A percentile compares a stretch with the other conserved stretches of the same genome.
phyloP scores from a whole-genome alignment of 1,284 basidiomycete species.

The Exobasidium rhododendri region DNA sequence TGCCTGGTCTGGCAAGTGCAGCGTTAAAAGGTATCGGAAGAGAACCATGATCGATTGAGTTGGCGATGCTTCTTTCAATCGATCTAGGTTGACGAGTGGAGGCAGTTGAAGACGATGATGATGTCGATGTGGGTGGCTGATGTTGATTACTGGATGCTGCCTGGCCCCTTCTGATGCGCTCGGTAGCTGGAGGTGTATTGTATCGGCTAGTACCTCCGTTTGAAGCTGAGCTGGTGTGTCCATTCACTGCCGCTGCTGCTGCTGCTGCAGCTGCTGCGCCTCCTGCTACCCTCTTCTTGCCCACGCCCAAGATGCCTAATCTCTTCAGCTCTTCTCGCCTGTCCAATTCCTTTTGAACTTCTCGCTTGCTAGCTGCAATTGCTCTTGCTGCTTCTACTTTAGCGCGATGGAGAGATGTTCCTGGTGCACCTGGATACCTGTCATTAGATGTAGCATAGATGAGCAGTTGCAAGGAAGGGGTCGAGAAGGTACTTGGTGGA shows the following conservation, averaged over 20 bases:
- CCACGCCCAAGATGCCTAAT: conserved; percentile 34
- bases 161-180: neutral
- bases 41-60: conserved; percentile 10
- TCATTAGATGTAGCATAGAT: conserved; percentile 41
- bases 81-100: neutral
- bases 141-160: neutral
- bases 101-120: neutral
- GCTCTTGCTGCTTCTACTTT: conserved; percentile 33
- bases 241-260: conserved; percentile 3
- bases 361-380: conserved; percentile 28
- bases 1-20: neutral
- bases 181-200: neutral
- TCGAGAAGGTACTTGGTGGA: neutral
- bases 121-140: neutral
- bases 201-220: neutral
- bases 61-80: conserved; percentile 1
- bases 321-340: conserved; percentile 44
- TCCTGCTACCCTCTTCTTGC: conserved; percentile 33
- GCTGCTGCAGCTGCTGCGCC: neutral
- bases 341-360: conserved; percentile 32
- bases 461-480: conserved; percentile 5
- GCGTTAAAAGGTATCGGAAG: neutral
- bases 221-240: neutral
- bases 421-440: conserved; percentile 46
- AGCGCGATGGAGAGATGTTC: conserved; percentile 40